phyloP scores from a whole-genome alignment of 2,329 filamentous ascomycete genomes.

The Thielaviopsis euricoi region DNA sequence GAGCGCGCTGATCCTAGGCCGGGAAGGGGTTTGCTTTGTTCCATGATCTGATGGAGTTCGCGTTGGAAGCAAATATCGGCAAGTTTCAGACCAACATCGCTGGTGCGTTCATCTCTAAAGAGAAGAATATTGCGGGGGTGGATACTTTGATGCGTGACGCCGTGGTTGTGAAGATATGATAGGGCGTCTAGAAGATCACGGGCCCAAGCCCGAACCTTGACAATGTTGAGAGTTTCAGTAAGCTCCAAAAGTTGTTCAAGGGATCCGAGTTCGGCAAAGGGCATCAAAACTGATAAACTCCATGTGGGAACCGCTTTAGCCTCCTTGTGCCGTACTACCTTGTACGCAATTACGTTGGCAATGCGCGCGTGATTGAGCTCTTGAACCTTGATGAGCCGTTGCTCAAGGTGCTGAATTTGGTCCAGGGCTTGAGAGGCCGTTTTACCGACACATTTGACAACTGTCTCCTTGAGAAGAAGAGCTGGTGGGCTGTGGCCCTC shows the following conservation, averaged over 20 bases:
- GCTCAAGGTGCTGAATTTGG: conserved; percentile 62
- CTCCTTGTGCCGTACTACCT: conserved; percentile 42
- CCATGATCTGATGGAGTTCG: conserved; percentile 44
- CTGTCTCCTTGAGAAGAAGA: conserved; percentile 59
- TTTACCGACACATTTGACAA: conserved; percentile 38
- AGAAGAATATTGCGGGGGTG: conserved; percentile 68
- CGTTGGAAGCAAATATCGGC: conserved; percentile 58
- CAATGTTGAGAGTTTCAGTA: conserved; percentile 54
- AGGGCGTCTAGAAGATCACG: conserved; percentile 79
- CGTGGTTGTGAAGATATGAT: conserved; percentile 71
- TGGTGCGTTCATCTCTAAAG: conserved; percentile 45
- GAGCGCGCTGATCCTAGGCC: conserved; percentile 49
- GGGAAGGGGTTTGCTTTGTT: conserved; percentile 34
- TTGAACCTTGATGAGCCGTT: conserved; percentile 57
- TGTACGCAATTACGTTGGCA: conserved; percentile 67
- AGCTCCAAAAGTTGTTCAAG: conserved; percentile 69
- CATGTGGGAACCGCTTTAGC: conserved; percentile 31
- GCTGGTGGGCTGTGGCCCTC: conserved; percentile 39
- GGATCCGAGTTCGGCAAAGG: conserved; percentile 67
- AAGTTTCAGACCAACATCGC: conserved; percentile 56
- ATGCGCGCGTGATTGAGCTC: conserved; percentile 56
- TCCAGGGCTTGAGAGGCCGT: conserved; percentile 53
- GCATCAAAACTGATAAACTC: conserved; percentile 59
- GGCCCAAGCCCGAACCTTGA: conserved; percentile 76
- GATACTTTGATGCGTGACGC: conserved; percentile 68